Percentiles rank a stretch among this genome's conserved stretches.
Evolutionary conservation across 2,329 filamentous ascomycete genomes (phyloP).

Genomic region (Aspergillus ruber): DNA sequence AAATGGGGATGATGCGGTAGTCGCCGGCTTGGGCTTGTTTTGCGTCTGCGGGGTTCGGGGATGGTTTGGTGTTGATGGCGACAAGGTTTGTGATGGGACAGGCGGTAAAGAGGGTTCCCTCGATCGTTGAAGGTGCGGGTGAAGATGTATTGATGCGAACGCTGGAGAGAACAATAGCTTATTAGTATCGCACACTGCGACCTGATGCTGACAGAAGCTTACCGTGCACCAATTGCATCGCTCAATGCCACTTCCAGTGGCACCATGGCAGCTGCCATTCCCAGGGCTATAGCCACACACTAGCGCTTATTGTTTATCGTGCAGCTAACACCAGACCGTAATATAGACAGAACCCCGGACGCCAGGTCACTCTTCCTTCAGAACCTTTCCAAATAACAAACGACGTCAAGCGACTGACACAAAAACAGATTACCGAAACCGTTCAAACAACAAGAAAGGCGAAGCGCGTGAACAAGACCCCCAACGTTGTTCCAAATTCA

Average conservation of each 20-base stretch:
- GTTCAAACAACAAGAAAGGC: no score
- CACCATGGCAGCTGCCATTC: constrained; percentile 41
- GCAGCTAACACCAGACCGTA: neutral
- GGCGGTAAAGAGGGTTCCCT: constrained; percentile 58
- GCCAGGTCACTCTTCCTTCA: no score
- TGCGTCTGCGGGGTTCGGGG: constrained; percentile 28
- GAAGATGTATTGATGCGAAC: constrained; percentile 53
- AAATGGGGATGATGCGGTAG: constrained; percentile 56
- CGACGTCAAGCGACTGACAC: no score
- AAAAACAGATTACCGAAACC: no score
- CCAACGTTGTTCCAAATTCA: neutral
- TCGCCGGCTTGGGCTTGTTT: constrained; percentile 43
- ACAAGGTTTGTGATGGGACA: constrained; percentile 56
- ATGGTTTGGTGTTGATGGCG: constrained; percentile 51
- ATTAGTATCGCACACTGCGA: neutral
- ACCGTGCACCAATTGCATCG: constrained; percentile 58
- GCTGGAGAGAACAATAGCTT: constrained; percentile 29
- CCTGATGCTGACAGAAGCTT: constrained; percentile 19
- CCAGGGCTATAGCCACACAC: constrained; percentile 29
- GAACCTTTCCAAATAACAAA: no score
- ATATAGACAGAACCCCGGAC: no score
- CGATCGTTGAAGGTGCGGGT: constrained; percentile 46
- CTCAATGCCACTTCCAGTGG: constrained; percentile 50
- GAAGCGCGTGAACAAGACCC: no score
- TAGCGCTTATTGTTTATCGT: constrained; percentile 55